A percentile compares a stretch with the other conserved stretches of the same genome.
Evolutionary conservation across 805 yeast genomes (phyloP).

Genomic region (Ogataea neopini): DNA sequence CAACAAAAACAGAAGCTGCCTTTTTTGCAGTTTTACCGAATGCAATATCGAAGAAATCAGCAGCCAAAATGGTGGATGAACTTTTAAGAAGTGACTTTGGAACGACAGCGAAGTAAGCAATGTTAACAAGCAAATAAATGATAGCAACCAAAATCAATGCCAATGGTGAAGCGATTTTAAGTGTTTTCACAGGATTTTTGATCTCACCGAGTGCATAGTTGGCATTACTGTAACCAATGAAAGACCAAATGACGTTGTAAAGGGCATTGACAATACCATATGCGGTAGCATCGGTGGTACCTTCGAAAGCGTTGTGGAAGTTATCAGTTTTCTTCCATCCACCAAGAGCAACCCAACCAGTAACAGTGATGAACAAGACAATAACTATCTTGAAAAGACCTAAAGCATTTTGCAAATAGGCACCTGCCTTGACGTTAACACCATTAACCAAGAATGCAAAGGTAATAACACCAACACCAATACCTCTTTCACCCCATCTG

Average conservation of each 20-base stretch:
- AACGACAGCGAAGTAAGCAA: constrained; percentile 81
- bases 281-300: constrained; percentile 40
- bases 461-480: constrained; percentile 73
- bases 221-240: constrained; percentile 79
- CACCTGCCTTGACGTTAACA: constrained; percentile 60
- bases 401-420: constrained; percentile 60
- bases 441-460: constrained; percentile 70
- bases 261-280: constrained; percentile 72
- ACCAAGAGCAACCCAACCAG: constrained; percentile 83
- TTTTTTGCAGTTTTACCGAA: constrained; percentile 63
- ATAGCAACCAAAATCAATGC: constrained; percentile 63
- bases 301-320: constrained; percentile 40
- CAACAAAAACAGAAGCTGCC: constrained; percentile 78
- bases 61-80: constrained; percentile 74
- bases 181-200: constrained; percentile 67
- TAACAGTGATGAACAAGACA: constrained; percentile 65
- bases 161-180: constrained; percentile 71
- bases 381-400: constrained; percentile 74
- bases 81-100: constrained; percentile 58
- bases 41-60: constrained; percentile 70
- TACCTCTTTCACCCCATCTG: constrained; percentile 78
- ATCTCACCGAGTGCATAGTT: constrained; percentile 83
- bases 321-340: constrained; percentile 54
- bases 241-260: constrained; percentile 84
- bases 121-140: constrained; percentile 72